A percentile compares a stretch with the other conserved stretches of the same genome.
Evolutionary conservation across 441 rosid species (phyloP).

Genomic region (Caryocar brasiliense): DNA sequence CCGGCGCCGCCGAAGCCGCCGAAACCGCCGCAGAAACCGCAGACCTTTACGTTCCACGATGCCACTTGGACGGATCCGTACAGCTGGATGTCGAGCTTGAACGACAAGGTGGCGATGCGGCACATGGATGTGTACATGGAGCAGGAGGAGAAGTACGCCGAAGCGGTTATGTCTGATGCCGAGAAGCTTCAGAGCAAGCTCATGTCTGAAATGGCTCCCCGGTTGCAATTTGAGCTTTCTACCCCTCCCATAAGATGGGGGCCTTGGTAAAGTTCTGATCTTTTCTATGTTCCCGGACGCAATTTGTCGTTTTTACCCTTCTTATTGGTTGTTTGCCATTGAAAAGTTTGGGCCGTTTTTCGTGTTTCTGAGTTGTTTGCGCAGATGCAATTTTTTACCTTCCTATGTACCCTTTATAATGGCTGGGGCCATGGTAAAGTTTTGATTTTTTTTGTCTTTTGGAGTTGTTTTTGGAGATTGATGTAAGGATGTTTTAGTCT

Average conservation of each 20-base stretch:
- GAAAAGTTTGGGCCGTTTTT: no score
- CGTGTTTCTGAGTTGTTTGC: no score
- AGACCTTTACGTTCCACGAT: conserved; percentile 55
- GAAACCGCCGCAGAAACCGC: conserved; percentile 75
- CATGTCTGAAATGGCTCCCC: conserved; percentile 85
- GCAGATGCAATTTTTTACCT: no score
- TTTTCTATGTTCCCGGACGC: no score
- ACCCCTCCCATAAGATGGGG: conserved; percentile 94
- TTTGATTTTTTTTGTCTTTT: no score
- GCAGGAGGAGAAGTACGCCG: conserved; percentile 87
- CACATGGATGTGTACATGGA: conserved; percentile 94
- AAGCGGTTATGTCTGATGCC: conserved; percentile 70
- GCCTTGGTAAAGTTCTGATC: no score
- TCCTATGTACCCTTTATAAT: no score
- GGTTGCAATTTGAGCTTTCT: conserved; percentile 69
- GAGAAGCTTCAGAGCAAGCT: conserved; percentile 77
- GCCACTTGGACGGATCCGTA: conserved; percentile 83
- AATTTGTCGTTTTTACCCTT: no score
- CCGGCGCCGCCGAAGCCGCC: conserved; percentile 69
- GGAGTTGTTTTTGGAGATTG: no score
- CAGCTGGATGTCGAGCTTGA: conserved; percentile 86
- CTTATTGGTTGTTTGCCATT: no score
- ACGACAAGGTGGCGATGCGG: conserved; percentile 88
- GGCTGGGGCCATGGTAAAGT: no score
- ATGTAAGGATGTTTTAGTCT: no score